Conservation (phyloP, 2,329 filamentous ascomycete species). For the Metarhizium brunneum region DNA sequence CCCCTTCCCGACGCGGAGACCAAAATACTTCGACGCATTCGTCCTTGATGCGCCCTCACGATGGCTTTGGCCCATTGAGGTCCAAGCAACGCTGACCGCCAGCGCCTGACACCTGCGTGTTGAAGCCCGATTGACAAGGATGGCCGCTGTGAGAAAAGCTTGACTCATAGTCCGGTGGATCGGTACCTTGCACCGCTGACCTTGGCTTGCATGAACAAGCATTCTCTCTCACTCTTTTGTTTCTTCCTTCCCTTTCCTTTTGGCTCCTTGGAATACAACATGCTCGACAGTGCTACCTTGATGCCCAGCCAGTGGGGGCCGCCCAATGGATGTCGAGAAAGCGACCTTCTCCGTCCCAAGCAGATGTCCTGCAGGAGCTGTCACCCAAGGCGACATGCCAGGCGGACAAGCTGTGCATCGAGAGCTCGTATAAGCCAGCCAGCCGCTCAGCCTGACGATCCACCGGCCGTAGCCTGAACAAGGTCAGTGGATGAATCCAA, state of each 20-base stretch:
- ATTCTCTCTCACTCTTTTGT: background rate
- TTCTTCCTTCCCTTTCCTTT: background rate
- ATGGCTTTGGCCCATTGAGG: background rate
- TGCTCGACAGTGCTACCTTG: background rate
- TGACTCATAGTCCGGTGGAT: background rate
- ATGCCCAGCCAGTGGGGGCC: constrained; percentile 4
- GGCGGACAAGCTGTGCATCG: background rate
- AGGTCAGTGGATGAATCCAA: background rate
- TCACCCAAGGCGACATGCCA: background rate
- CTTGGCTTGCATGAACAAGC: constrained; percentile 3
- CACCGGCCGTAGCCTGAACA: background rate
- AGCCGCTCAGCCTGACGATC: background rate
- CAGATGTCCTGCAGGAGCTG: background rate
- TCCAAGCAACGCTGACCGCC: background rate
- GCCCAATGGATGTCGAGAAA: no score
- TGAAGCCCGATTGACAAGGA: constrained; percentile 4
- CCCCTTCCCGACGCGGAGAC: background rate
- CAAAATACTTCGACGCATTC: background rate
- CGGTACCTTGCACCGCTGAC: constrained; percentile 5
- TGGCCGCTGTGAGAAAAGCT: background rate
- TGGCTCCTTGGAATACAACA: background rate
- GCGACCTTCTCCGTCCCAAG: background rate
- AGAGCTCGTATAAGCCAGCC: background rate
- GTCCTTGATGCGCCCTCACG: background rate
- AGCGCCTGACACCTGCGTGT: constrained; percentile 3